Percentiles rank a stretch among this genome's conserved stretches.
These are phyloP conservation scores for Cyberlindnera suaveolens DNA, from an alignment of 805 yeast genomes.

Conservation along the genomic window DNA sequence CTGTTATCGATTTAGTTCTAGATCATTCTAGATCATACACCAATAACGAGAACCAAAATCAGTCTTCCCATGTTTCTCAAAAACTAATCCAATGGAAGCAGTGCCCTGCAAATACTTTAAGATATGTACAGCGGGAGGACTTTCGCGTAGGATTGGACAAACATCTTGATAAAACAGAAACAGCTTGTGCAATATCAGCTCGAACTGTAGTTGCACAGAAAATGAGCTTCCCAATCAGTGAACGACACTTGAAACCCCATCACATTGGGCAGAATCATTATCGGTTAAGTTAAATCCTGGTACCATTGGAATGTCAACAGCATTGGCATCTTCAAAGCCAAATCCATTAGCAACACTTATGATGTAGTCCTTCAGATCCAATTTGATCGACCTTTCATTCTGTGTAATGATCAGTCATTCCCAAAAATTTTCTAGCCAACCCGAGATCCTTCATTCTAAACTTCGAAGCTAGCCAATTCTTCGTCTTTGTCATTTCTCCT, in stretches of 20 bases:
- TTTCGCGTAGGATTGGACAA: background rate
- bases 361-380: conserved; percentile 1
- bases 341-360: background rate
- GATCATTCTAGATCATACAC: too few relatives aligned
- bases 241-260: conserved; percentile 1
- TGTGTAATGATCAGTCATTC: background rate
- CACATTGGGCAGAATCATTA: background rate
- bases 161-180: background rate
- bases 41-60: background rate
- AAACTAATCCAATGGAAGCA: background rate
- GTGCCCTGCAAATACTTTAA: background rate
- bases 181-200: conserved; percentile 1
- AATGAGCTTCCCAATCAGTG: conserved; percentile 3
- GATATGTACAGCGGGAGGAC: background rate
- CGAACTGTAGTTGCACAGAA: conserved; percentile 1
- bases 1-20: too few relatives aligned
- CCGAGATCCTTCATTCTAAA: conserved; percentile 2
- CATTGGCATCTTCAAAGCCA: background rate
- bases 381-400: background rate
- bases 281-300: background rate
- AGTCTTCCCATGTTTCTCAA: background rate
- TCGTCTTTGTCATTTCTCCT: background rate
- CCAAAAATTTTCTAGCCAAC: conserved; percentile 1
- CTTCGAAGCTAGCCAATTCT: background rate
- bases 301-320: background rate